phyloP scores from a whole-genome alignment of 768 basidiomycete species.

The Leccinum pellstonianum region DNA sequence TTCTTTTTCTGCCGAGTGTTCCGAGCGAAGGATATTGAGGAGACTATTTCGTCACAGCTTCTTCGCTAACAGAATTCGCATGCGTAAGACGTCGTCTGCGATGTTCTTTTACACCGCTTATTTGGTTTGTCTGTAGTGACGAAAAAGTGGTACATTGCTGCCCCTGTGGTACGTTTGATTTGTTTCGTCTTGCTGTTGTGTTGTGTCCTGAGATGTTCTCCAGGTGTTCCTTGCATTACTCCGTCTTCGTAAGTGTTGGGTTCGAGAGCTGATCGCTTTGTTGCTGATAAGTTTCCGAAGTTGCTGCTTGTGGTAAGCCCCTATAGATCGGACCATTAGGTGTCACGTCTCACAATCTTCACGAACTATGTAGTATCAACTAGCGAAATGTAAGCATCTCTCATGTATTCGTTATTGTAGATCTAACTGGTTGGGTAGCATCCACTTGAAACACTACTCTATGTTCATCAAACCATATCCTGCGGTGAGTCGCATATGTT shows the following conservation, averaged over 20 bases:
- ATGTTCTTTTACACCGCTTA: background rate
- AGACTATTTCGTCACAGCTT: constrained; percentile 14
- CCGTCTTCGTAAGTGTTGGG: constrained; percentile 29
- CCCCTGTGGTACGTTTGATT: constrained; percentile 23
- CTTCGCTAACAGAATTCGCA: constrained; percentile 36
- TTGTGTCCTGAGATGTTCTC: background rate
- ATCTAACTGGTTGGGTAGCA: constrained; percentile 10
- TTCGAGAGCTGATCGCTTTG: background rate
- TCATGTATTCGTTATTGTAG: fast-evolving
- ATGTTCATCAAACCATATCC: constrained; percentile 33
- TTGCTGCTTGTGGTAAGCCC: constrained; percentile 31
- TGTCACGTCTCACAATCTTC: background rate
- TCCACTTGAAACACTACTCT: constrained; percentile 29
- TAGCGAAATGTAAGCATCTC: constrained; percentile 27
- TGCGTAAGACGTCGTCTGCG: constrained; percentile 20
- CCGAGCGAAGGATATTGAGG: background rate
- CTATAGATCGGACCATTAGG: background rate
- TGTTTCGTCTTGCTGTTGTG: background rate
- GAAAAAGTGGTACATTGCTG: constrained; percentile 33
- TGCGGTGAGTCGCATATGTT: constrained; percentile 11
- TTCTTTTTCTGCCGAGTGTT: background rate
- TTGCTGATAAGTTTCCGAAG: constrained; percentile 16
- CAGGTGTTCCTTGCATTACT: constrained; percentile 34
- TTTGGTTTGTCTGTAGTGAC: constrained; percentile 25
- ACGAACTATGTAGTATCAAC: constrained; percentile 27